Conservation (phyloP, 2,329 filamentous ascomycete genomes). For the Diaporthe batatas region DNA sequence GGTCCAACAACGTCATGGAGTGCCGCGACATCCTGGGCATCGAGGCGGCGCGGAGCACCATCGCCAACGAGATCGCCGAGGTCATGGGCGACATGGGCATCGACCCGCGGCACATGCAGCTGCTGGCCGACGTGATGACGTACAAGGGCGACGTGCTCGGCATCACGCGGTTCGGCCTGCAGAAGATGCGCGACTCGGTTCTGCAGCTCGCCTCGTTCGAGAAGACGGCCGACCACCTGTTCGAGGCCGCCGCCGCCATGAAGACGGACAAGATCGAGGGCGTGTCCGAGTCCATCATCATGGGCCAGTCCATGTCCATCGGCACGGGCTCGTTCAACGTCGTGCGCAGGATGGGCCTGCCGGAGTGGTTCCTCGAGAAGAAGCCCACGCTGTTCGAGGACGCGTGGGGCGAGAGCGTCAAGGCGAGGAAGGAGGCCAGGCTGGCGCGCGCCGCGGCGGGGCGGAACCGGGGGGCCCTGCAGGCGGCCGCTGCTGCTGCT, state of each 20-base stretch:
- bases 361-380: constrained; percentile 67
- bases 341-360: constrained; percentile 80
- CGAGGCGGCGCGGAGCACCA: constrained; percentile 91
- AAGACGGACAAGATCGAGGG: constrained; percentile 94
- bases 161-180: constrained; percentile 94
- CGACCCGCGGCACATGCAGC: constrained; percentile 96
- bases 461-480: constrained; percentile 1
- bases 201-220: constrained; percentile 96
- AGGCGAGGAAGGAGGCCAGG: constrained; percentile 47
- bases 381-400: constrained; percentile 80
- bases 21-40: constrained; percentile 89
- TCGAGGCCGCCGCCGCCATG: constrained; percentile 92
- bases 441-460: constrained; percentile 13
- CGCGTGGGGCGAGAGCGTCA: constrained; percentile 59
- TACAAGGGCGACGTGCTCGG: constrained; percentile 98
- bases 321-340: constrained; percentile 95
- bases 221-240: constrained; percentile 97
- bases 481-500: constrained; percentile 35
- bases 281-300: constrained; percentile 96
- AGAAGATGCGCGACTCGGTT: constrained; percentile 96
- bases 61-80: constrained; percentile 86
- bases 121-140: constrained; percentile 98
- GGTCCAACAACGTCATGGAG: constrained; percentile 92
- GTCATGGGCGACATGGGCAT: constrained; percentile 98
- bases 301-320: constrained; percentile 93